Conservation (phyloP, 208 protist genomes). For the Porcisia deanei region DNA sequence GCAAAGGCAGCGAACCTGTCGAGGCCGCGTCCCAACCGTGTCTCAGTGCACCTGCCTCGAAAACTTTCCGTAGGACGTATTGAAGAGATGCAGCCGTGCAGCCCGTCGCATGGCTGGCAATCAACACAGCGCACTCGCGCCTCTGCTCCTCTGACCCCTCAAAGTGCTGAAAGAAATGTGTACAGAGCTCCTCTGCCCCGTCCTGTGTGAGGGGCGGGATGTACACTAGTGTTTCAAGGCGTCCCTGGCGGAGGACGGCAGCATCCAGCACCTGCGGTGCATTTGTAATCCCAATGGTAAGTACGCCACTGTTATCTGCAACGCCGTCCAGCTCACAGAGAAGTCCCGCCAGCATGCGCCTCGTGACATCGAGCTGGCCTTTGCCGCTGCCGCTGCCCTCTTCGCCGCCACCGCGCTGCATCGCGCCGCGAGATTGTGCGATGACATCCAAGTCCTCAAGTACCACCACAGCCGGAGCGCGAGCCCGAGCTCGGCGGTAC, state of each 20-base stretch:
- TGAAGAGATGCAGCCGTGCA: conserved; percentile 54
- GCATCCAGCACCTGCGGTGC: conserved; percentile 84
- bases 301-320: conserved; percentile 79
- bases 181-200: conserved; percentile 50
- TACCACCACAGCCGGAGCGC: conserved; percentile 78
- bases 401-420: conserved; percentile 22
- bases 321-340: conserved; percentile 98
- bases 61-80: conserved; percentile 57
- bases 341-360: conserved; percentile 94
- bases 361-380: conserved; percentile 52
- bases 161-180: conserved; percentile 63
- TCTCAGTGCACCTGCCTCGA: conserved; percentile 40
- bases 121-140: conserved; percentile 9
- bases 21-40: conserved; percentile 6
- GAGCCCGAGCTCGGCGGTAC: conserved; percentile 64
- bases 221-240: conserved; percentile 79
- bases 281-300: conserved; percentile 92
- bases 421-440: conserved; percentile 56
- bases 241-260: conserved; percentile 97
- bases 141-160: conserved; percentile 9
- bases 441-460: conserved; percentile 88
- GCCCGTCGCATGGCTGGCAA: conserved; percentile 46
- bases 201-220: conserved; percentile 60
- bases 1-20: conserved; percentile 4
- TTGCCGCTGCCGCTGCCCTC: conserved; percentile 8